Base-by-base conservation (phyloP, 495 filamentous ascomycete genomes). In the Pyrenula massariospora region DNA sequence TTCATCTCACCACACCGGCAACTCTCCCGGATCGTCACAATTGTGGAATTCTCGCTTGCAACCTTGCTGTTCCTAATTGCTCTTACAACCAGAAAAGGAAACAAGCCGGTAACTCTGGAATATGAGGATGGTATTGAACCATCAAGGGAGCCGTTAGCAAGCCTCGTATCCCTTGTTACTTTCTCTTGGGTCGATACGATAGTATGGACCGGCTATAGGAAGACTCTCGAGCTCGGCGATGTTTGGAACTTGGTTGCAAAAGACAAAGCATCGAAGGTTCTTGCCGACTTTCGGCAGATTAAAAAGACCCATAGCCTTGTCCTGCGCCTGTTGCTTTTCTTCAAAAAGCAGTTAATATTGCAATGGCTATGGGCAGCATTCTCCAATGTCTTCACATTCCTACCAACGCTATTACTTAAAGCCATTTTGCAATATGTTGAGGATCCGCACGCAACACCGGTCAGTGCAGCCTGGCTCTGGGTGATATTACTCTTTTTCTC, bases 391-490 rank as follows among this genome's bases (percentile, higher is more conserved):
- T 84, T 96, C 60, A 89, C 88, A 1, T 97, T 97, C 70, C 83
- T 84, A 15, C 94, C 94, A 1, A 99, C 92, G 2, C 75, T 99
- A 20, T 78, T 99, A 10, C 81, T 99, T 21, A 88, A 88, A 63
- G 85, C 85, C 3, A 96, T 99, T 60, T 74, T 99, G 22, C 84
- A 95, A 65, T 96, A 96, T 63, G 85, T 97, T 15, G 89, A 99
- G 68, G 75, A 87, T 58, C 92, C 94, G 0, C 76, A 79, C 3
- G 77, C 77, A 10, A 87, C 87, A 0, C 91, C 94, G 0, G 74
- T 79, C 25, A 96, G 93, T 67, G 91, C 95, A 12, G 88, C 94
- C 5, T 99, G 94, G 94, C 80, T 99, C 42, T 95, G 91, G 65
- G 92, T 96, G 23, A 88, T 92, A 48, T 76, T 96, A 3, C 81